Percentiles rank a stretch among this genome's conserved stretches.
Conservation (phyloP, 495 filamentous ascomycete genomes). For the Clavariopsis aquatica region DNA sequence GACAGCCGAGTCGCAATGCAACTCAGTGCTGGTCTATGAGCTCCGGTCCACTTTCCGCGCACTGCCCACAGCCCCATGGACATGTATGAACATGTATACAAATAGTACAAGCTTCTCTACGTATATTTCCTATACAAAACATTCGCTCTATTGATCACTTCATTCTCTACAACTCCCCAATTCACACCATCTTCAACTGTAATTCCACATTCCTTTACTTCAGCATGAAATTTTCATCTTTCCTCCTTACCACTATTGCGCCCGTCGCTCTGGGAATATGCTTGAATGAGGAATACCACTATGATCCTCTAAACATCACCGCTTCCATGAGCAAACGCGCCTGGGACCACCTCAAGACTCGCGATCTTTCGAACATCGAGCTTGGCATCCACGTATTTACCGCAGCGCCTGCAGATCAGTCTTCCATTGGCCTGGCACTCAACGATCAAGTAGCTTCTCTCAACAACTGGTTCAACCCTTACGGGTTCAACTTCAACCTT, state of each 20-base stretch:
- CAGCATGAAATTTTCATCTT: conserved; percentile 25
- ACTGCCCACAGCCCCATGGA: no score
- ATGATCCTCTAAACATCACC: conserved; percentile 26
- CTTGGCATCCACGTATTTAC: conserved; percentile 33
- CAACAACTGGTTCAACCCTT: conserved; percentile 25
- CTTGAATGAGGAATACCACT: conserved; percentile 20
- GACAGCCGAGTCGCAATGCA: no score
- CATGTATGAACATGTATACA: no score
- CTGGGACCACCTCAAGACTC: conserved; percentile 15
- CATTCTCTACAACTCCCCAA: no score
- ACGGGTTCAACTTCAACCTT: conserved; percentile 33
- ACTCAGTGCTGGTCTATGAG: no score
- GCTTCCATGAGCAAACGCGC: neutral
- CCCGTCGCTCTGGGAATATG: neutral
- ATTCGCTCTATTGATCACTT: no score
- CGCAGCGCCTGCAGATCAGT: neutral
- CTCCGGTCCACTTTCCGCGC: no score
- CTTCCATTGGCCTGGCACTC: neutral
- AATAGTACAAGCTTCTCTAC: no score
- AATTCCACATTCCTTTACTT: neutral
- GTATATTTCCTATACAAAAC: no score
- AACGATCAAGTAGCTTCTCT: conserved; percentile 24
- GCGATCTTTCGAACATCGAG: conserved; percentile 21
- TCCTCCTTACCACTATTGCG: neutral
- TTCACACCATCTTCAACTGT: no score